Evolutionary conservation across 1,139 yeast species (phyloP).

Genomic region (Kodamaea derodonti): DNA sequence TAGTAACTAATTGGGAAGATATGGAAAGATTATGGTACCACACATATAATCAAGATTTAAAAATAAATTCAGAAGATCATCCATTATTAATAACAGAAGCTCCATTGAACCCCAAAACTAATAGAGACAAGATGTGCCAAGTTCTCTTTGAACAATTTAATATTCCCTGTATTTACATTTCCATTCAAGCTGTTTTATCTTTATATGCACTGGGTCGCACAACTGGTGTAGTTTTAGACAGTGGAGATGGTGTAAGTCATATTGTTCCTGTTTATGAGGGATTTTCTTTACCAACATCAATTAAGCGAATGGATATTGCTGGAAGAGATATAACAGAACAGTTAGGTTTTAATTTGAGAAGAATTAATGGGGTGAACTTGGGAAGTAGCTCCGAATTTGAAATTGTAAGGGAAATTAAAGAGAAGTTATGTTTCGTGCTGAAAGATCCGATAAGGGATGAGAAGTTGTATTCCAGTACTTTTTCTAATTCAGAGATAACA

Average conservation of each 20-base stretch:
- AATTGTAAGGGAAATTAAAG: conserved; percentile 75
- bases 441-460: conserved; percentile 69
- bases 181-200: conserved; percentile 81
- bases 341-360: conserved; percentile 62
- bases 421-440: conserved; percentile 67
- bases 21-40: conserved; percentile 76
- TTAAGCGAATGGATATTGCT: conserved; percentile 75
- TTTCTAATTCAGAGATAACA: conserved; percentile 24
- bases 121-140: conserved; percentile 74
- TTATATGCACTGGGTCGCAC: conserved; percentile 88
- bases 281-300: conserved; percentile 69
- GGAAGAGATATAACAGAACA: conserved; percentile 85
- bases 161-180: conserved; percentile 81
- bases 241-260: conserved; percentile 90
- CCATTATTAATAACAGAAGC: conserved; percentile 83
- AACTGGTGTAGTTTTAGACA: conserved; percentile 84
- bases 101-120: conserved; percentile 71
- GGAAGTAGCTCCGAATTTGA: conserved; percentile 77
- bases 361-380: conserved; percentile 56
- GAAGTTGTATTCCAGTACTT: conserved; percentile 42
- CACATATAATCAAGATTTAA: conserved; percentile 56
- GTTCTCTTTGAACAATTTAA: conserved; percentile 78
- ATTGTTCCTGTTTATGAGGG: conserved; percentile 91
- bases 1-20: conserved; percentile 81
- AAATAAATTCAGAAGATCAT: conserved; percentile 48